These are phyloP conservation scores for Neofusicoccum parvum DNA, from an alignment of 2,329 filamentous ascomycete genomes.

Conservation along the genomic window DNA sequence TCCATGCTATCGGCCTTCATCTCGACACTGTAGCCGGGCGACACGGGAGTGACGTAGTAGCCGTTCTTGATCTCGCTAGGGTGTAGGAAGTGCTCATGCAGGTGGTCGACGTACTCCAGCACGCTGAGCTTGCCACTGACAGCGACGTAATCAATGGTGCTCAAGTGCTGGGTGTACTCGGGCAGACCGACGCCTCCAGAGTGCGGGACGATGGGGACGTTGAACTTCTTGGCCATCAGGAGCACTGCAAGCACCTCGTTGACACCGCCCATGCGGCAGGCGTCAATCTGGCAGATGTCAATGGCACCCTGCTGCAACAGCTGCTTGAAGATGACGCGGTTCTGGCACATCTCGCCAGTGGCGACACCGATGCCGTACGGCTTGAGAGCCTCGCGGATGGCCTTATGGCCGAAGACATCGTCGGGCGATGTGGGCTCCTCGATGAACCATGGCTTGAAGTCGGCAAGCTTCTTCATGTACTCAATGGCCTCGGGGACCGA, in stretches of 20 bases:
- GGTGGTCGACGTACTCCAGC: constrained; percentile 88
- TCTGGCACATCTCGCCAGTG: constrained; percentile 95
- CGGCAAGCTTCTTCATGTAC: constrained; percentile 79
- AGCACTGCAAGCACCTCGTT: constrained; percentile 92
- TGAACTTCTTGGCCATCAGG: constrained; percentile 78
- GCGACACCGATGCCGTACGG: constrained; percentile 79
- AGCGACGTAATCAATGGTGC: constrained; percentile 89
- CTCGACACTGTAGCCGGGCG: constrained; percentile 88
- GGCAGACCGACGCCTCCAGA: constrained; percentile 86
- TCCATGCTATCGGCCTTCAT: constrained; percentile 92
- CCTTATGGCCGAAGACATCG: constrained; percentile 85
- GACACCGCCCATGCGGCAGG: constrained; percentile 84
- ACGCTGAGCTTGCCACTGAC: constrained; percentile 80
- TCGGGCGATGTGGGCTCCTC: constrained; percentile 92
- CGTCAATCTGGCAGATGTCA: constrained; percentile 87
- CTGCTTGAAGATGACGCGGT: constrained; percentile 93
- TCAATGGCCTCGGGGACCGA: constrained; percentile 84
- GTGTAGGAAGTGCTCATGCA: constrained; percentile 91
- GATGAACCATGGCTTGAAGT: constrained; percentile 92
- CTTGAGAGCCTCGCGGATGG: constrained; percentile 76
- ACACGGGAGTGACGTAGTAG: constrained; percentile 82
- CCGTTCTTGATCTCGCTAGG: constrained; percentile 79
- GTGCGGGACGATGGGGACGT: constrained; percentile 83
- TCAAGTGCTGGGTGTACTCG: constrained; percentile 91
- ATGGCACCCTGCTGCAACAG: constrained; percentile 78